phyloP scores from a whole-genome alignment of 495 filamentous ascomycete genomes.

The Aspergillus baeticus region DNA sequence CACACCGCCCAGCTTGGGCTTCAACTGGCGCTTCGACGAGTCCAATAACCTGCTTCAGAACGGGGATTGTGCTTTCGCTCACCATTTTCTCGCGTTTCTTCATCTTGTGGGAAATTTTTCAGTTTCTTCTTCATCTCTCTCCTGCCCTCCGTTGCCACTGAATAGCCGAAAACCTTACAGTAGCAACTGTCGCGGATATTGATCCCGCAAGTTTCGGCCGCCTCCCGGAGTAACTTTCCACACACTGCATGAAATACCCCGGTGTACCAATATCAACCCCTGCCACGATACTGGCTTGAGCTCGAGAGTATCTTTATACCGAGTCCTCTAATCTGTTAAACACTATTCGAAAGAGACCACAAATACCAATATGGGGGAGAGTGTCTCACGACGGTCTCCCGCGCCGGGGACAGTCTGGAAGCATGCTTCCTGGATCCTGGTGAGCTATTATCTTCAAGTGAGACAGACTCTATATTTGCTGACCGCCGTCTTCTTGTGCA shows the following conservation, averaged over 20 bases:
- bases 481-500: conserved; percentile 15
- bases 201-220: too few relatives aligned
- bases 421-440: conserved; percentile 74
- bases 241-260: conserved; percentile 18
- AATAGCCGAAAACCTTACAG: neutral
- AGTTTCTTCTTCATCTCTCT: neutral
- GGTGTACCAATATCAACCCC: neutral
- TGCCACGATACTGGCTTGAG: neutral
- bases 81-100: too few relatives aligned
- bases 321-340: too few relatives aligned
- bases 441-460: conserved; percentile 35
- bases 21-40: neutral
- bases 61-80: too few relatives aligned
- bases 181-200: conserved; percentile 4
- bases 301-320: too few relatives aligned
- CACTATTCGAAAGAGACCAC: neutral
- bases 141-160: neutral
- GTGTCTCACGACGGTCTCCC: conserved; percentile 33
- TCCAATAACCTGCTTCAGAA: neutral
- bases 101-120: too few relatives aligned
- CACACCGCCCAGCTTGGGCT: neutral
- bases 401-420: conserved; percentile 70
- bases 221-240: neutral
- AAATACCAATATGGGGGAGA: conserved; percentile 37
- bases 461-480: conserved; percentile 16